Conservation (phyloP, 306 rosid species). For the Quercus cerris region DNA sequence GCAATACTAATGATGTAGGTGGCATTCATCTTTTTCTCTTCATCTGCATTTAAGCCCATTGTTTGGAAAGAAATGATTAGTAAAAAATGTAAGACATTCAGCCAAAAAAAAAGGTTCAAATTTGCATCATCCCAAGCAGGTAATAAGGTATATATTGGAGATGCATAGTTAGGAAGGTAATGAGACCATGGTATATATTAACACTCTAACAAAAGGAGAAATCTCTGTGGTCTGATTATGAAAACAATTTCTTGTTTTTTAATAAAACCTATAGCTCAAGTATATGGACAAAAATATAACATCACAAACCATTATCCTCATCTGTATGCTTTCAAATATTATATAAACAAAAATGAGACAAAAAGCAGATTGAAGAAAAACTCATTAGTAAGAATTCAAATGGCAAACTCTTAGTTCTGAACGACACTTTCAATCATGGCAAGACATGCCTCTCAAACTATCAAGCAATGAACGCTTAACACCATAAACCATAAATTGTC, state of each 20-base stretch:
- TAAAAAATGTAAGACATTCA: neutral
- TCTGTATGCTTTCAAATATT: too few relatives aligned
- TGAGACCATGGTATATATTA: neutral
- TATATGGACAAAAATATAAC: too few relatives aligned
- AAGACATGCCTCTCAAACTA: neutral
- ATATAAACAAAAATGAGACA: too few relatives aligned
- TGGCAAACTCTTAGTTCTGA: neutral
- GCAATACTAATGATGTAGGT: slow-evolving; percentile 96
- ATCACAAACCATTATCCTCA: too few relatives aligned
- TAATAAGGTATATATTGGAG: neutral
- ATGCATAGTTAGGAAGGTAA: neutral
- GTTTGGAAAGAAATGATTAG: neutral
- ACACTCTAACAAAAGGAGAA: too few relatives aligned
- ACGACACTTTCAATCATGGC: neutral
- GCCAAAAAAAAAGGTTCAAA: neutral
- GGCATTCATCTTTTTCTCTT: slow-evolving; percentile 95
- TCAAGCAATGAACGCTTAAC: neutral
- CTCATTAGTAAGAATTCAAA: too few relatives aligned
- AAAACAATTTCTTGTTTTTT: neutral
- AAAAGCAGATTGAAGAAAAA: too few relatives aligned
- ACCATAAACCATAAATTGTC: neutral
- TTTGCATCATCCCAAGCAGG: neutral
- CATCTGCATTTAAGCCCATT: slow-evolving; percentile 44
- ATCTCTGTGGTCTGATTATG: too few relatives aligned
- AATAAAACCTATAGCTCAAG: too few relatives aligned